These are phyloP conservation scores for Rhazya stricta DNA, from an alignment of 257 asterid genomes.

Conservation along the genomic window DNA sequence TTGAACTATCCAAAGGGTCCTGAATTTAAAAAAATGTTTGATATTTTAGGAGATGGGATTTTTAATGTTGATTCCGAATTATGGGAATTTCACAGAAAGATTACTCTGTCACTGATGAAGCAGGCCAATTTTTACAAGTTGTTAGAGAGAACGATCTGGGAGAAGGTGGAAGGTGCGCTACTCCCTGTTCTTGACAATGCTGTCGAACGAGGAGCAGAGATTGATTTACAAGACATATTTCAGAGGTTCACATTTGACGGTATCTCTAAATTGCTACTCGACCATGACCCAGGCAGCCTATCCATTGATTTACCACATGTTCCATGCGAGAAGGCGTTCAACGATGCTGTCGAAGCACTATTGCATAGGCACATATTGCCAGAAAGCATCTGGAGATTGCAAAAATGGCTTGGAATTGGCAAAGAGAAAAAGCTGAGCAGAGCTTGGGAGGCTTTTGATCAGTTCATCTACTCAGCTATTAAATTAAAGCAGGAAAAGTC, in stretches of 20 bases:
- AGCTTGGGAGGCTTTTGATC: slow-evolving; percentile 8
- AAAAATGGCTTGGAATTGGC: slow-evolving; percentile 17
- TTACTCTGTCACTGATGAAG: slow-evolving; percentile 3
- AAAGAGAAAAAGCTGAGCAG: slow-evolving; percentile 8
- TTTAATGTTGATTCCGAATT: slow-evolving; percentile 6
- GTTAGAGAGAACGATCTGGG: background rate
- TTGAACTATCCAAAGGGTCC: slow-evolving; percentile 10
- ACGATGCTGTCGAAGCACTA: slow-evolving; percentile 3
- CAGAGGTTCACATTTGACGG: slow-evolving; percentile 6
- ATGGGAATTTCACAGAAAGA: slow-evolving; percentile 11
- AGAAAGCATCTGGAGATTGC: slow-evolving; percentile 13
- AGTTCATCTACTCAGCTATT: background rate
- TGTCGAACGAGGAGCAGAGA: background rate
- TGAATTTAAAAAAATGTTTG: slow-evolving; percentile 6
- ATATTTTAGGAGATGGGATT: slow-evolving; percentile 11
- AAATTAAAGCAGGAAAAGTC: background rate
- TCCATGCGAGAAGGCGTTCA: slow-evolving; percentile 7
- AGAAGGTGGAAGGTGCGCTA: background rate
- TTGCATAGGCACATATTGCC: slow-evolving; percentile 9
- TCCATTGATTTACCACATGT: slow-evolving; percentile 5
- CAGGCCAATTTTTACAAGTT: background rate
- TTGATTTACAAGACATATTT: slow-evolving; percentile 11
- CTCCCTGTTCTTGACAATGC: slow-evolving; percentile 1
- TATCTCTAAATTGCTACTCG: background rate
- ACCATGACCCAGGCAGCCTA: background rate